Percentiles rank a stretch among this genome's conserved stretches.
Evolutionary conservation across 2,329 filamentous ascomycete genomes (phyloP).

Genomic region (Tothia fuscella): DNA sequence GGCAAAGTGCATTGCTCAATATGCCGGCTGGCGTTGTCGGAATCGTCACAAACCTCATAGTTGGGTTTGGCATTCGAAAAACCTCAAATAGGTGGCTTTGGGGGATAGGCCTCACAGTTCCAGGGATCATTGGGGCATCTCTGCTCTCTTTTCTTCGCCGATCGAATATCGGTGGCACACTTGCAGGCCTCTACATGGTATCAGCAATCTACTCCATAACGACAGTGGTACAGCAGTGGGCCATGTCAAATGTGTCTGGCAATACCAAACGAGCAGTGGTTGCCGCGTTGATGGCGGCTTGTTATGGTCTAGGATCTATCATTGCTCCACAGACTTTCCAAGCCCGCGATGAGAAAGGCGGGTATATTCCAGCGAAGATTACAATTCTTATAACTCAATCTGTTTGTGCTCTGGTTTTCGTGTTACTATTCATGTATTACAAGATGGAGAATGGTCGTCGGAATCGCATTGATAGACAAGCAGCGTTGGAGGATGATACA

Average conservation of each 20-base stretch:
- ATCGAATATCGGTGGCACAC: conserved; percentile 54
- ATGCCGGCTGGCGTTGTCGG: conserved; percentile 42
- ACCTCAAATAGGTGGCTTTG: conserved; percentile 40
- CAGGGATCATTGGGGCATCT: conserved; percentile 61
- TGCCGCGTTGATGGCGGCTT: conserved; percentile 37
- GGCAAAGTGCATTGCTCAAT: conserved; percentile 40
- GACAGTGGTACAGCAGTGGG: conserved; percentile 46
- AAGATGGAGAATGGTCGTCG: conserved; percentile 13
- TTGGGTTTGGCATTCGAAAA: conserved; percentile 35
- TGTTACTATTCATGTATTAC: background rate
- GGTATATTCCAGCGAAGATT: conserved; percentile 17
- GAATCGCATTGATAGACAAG: conserved; percentile 16
- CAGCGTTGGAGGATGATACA: background rate
- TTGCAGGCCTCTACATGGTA: conserved; percentile 58
- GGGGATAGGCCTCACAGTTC: conserved; percentile 23
- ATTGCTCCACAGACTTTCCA: conserved; percentile 31
- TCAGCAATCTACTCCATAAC: conserved; percentile 59
- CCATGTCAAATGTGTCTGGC: conserved; percentile 33
- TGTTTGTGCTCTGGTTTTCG: background rate
- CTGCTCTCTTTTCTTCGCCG: conserved; percentile 61
- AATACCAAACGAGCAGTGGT: conserved; percentile 29
- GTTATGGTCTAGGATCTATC: conserved; percentile 29
- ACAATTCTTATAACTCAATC: conserved; percentile 19
- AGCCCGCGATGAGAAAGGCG: conserved; percentile 20
- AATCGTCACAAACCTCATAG: conserved; percentile 40